A percentile compares a stretch with the other conserved stretches of the same genome.
phyloP scores from a whole-genome alignment of 2,329 filamentous ascomycete genomes.

The Paraphoma chrysanthemicola region DNA sequence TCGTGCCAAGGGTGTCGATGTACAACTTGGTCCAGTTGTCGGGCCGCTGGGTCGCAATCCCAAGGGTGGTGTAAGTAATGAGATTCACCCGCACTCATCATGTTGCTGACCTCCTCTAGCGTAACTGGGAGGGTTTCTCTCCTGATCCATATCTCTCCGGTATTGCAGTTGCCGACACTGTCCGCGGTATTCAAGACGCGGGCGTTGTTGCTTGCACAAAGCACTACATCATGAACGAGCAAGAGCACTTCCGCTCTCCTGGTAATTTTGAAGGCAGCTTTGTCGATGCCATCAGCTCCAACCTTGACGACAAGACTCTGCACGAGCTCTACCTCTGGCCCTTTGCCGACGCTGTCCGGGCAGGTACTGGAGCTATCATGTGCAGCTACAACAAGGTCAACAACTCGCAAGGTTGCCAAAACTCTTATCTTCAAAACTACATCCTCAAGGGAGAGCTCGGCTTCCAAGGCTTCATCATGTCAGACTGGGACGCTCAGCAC shows the following conservation, averaged over 20 bases:
- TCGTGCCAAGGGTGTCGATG: slow-evolving; percentile 75
- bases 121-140: slow-evolving; percentile 59
- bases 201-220: slow-evolving; percentile 77
- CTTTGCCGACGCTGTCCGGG: slow-evolving; percentile 59
- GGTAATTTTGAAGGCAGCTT: slow-evolving; percentile 67
- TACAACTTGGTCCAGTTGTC: slow-evolving; percentile 78
- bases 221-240: slow-evolving; percentile 67
- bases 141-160: slow-evolving; percentile 80
- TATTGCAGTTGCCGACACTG: slow-evolving; percentile 72
- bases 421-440: slow-evolving; percentile 76
- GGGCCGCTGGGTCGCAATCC: slow-evolving; percentile 74
- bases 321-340: slow-evolving; percentile 70
- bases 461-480: slow-evolving; percentile 67
- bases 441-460: slow-evolving; percentile 80
- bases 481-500: slow-evolving; percentile 82
- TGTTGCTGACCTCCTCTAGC: slow-evolving; percentile 15
- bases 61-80: slow-evolving; percentile 62
- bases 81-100: slow-evolving; percentile 52
- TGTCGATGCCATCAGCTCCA: slow-evolving; percentile 65
- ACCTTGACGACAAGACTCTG: slow-evolving; percentile 69
- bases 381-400: slow-evolving; percentile 79
- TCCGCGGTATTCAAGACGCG: slow-evolving; percentile 80
- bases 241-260: slow-evolving; percentile 73
- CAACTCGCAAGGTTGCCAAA: slow-evolving; percentile 81
- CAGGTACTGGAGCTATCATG: slow-evolving; percentile 60